Evolutionary conservation across 164 flowering plant genomes (phyloP).

Genomic region (Magnolia changhungtana): DNA sequence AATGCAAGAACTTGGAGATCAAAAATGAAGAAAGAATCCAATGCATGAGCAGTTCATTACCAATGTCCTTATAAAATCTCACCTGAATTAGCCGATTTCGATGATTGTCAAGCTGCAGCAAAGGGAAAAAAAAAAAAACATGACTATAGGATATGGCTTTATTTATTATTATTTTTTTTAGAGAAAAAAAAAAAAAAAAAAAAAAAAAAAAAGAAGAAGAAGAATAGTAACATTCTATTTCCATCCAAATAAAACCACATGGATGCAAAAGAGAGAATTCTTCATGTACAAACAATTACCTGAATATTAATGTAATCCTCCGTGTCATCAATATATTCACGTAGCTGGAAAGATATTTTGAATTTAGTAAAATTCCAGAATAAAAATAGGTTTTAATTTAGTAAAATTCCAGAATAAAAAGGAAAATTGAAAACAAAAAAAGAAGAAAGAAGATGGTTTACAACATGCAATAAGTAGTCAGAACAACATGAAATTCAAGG

Average conservation of each 20-base stretch:
- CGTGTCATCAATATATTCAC: constrained; percentile 94
- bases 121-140: background rate
- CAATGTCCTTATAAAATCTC: background rate
- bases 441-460: background rate
- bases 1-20: background rate
- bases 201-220: too few relatives aligned
- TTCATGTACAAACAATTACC: constrained; percentile 36
- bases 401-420: background rate
- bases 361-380: background rate
- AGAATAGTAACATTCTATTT: too few relatives aligned
- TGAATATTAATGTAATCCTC: constrained; percentile 98
- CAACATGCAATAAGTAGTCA: background rate
- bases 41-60: too few relatives aligned
- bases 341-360: constrained; percentile 46
- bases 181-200: too few relatives aligned
- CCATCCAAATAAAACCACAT: background rate
- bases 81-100: constrained; percentile 98
- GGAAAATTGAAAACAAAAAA: background rate
- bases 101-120: constrained; percentile 89
- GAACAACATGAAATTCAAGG: background rate
- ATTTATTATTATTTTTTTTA: too few relatives aligned
- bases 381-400: background rate
- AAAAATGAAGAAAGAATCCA: background rate
- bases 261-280: background rate
- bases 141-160: background rate